Percentiles rank a stretch among this genome's conserved stretches.
Conservation (phyloP, 805 yeast species). For the Lachancea quebecensis region DNA sequence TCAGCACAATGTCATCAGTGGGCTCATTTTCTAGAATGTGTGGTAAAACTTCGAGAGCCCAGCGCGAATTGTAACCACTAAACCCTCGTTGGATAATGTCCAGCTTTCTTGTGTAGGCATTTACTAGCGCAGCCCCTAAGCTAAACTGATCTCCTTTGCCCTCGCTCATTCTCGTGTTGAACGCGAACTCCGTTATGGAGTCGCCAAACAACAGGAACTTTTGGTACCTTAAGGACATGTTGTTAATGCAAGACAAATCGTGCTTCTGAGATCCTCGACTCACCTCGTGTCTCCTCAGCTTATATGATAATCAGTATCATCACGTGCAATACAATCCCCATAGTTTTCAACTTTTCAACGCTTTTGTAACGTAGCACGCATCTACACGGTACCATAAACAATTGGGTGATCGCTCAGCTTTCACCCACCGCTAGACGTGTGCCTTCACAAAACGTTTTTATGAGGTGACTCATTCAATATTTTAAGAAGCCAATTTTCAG, state of each 20-base stretch:
- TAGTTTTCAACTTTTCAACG: too few species aligned
- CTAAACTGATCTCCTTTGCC: slow-evolving; percentile 34
- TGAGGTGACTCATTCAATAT: too few species aligned
- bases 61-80: slow-evolving; percentile 66
- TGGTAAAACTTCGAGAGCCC: slow-evolving; percentile 47
- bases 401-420: too few species aligned
- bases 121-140: slow-evolving; percentile 44
- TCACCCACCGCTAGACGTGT: too few species aligned
- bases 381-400: too few species aligned
- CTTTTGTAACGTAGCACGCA: too few species aligned
- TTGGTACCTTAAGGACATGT: slow-evolving; percentile 17
- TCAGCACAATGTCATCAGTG: slow-evolving; percentile 32
- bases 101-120: slow-evolving; percentile 50
- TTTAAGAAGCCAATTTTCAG: too few species aligned
- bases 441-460: too few species aligned
- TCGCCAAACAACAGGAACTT: slow-evolving; percentile 64
- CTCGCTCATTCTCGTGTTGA: slow-evolving; percentile 30
- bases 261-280: too few species aligned
- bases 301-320: too few species aligned
- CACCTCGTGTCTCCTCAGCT: too few species aligned
- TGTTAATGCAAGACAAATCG: neutral
- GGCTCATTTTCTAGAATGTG: slow-evolving; percentile 45
- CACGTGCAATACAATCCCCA: too few species aligned
- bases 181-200: slow-evolving; percentile 56
- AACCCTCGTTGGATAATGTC: slow-evolving; percentile 72